Evolutionary conservation across 148 eudicot genomes (phyloP).

Genomic region (Agrostemma githago): DNA sequence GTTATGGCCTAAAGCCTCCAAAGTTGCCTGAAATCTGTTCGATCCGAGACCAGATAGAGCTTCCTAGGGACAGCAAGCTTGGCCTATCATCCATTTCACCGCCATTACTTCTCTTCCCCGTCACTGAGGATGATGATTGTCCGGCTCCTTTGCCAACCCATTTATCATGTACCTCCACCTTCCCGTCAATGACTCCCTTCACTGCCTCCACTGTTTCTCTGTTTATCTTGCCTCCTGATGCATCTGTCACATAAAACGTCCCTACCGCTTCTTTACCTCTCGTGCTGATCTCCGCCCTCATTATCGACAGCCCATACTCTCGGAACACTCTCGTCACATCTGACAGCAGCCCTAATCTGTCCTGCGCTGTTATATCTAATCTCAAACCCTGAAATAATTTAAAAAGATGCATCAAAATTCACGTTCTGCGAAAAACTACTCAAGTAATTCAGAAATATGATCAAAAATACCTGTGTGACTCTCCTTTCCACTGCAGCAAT

Average conservation of each 20-base stretch:
- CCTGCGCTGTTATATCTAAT: constrained; percentile 52
- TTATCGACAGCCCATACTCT: constrained; percentile 60
- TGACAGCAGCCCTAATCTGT: constrained; percentile 59
- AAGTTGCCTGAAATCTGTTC: constrained; percentile 24
- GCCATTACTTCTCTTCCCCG: not conserved
- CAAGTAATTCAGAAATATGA: not conserved
- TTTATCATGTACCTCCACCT: constrained; percentile 25
- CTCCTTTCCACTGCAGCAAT: constrained; percentile 75
- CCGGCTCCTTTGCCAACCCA: constrained; percentile 2
- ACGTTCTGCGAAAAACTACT: not conserved
- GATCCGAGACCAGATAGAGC: constrained; percentile 31
- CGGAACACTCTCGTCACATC: constrained; percentile 66
- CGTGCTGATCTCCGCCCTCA: constrained; percentile 63
- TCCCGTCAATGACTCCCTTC: constrained; percentile 46
- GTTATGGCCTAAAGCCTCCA: constrained; percentile 17
- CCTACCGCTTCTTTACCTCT: constrained; percentile 55
- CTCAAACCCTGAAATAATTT: constrained; percentile 51
- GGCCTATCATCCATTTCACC: constrained; percentile 19
- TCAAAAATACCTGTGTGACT: constrained; percentile 52
- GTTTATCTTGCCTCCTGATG: constrained; percentile 38
- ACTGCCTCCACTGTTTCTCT: constrained; percentile 38
- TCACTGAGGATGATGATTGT: not conserved
- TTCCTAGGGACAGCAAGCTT: constrained; percentile 20
- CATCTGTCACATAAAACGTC: constrained; percentile 58
- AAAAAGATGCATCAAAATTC: not conserved